phyloP scores from a whole-genome alignment of 345 rosid genomes.

The Cardamine resedifolia region DNA sequence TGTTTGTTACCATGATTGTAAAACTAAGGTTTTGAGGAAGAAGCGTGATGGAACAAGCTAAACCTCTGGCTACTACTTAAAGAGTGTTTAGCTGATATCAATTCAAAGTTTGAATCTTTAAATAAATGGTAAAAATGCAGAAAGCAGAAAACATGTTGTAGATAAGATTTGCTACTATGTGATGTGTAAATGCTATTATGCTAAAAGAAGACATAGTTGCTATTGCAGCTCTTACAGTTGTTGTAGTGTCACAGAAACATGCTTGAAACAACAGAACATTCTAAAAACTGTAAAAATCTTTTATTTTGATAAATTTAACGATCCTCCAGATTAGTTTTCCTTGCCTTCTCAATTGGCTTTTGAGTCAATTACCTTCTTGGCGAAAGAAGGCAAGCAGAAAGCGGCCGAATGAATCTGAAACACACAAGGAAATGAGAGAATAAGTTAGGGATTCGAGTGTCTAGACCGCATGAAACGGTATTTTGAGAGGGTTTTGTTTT shows the following conservation, averaged over 20 bases:
- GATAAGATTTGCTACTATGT: neutral
- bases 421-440: neutral
- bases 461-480: neutral
- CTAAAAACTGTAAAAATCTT: slow-evolving; percentile 21
- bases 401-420: slow-evolving; percentile 61
- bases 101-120: neutral
- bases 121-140: neutral
- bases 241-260: slow-evolving; percentile 26
- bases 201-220: slow-evolving; percentile 8
- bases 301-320: slow-evolving; percentile 23
- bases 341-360: slow-evolving; percentile 30
- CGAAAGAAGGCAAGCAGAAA: slow-evolving; percentile 63
- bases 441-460: neutral
- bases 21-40: slow-evolving; percentile 19
- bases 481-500: neutral
- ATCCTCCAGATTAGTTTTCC: neutral
- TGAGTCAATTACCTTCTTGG: slow-evolving; percentile 43
- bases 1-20: slow-evolving; percentile 7
- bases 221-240: slow-evolving; percentile 11
- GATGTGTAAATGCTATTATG: slow-evolving; percentile 17
- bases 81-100: neutral
- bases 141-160: neutral
- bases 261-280: slow-evolving; percentile 21
- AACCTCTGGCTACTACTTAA: neutral
- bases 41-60: slow-evolving; percentile 23